Conservation (phyloP, 2,329 filamentous ascomycete species). For the Torrubiella hemipterigena region DNA sequence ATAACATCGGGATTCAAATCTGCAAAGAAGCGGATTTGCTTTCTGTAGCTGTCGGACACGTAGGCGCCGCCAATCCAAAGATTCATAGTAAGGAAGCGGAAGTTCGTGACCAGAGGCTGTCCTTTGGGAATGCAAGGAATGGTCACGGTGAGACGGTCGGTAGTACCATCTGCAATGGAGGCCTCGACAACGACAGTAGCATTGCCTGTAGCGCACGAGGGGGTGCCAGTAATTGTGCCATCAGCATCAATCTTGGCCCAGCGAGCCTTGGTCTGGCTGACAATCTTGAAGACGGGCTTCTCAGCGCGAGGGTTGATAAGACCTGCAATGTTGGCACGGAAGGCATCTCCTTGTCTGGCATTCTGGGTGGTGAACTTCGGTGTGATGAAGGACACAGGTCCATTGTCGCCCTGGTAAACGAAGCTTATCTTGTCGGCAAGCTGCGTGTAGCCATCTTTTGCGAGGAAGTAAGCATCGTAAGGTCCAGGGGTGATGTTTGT, state of each 20-base stretch:
- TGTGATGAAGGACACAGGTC: slow-evolving; percentile 16
- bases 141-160: slow-evolving; percentile 13
- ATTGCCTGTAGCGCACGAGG: slow-evolving; percentile 11
- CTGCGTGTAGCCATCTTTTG: background rate
- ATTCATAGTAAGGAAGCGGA: slow-evolving; percentile 25
- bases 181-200: slow-evolving; percentile 16
- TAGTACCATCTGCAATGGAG: slow-evolving; percentile 10
- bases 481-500: background rate
- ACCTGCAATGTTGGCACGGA: slow-evolving; percentile 18
- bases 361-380: slow-evolving; percentile 19
- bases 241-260: slow-evolving; percentile 21
- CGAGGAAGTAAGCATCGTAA: background rate
- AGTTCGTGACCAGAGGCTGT: slow-evolving; percentile 16
- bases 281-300: slow-evolving; percentile 17
- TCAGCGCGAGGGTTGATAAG: slow-evolving; percentile 17
- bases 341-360: slow-evolving; percentile 20
- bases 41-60: slow-evolving; percentile 23
- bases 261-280: slow-evolving; percentile 12
- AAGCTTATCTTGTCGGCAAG: background rate
- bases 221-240: slow-evolving; percentile 23
- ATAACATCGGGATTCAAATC: slow-evolving; percentile 21
- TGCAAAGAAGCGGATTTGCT: slow-evolving; percentile 24
- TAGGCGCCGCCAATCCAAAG: slow-evolving; percentile 25
- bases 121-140: slow-evolving; percentile 18
- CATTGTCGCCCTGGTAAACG: slow-evolving; percentile 1